These are phyloP conservation scores for Pythium coloratum DNA, from an alignment of 352 stramenopile species.

Conservation along the genomic window DNA sequence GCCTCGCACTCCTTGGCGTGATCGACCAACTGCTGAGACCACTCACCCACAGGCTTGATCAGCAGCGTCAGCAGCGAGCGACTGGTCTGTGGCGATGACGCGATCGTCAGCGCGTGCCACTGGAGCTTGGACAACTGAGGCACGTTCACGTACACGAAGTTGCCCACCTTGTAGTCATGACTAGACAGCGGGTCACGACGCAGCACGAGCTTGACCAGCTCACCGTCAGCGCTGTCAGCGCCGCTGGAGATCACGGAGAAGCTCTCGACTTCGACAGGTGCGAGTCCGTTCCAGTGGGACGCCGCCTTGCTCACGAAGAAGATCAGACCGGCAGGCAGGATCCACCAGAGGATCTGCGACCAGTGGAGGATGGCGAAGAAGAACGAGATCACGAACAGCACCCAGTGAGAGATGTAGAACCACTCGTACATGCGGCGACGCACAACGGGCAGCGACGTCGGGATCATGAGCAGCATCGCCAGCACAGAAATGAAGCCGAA, in stretches of 20 bases:
- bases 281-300: constrained; percentile 27
- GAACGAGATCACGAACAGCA: constrained; percentile 34
- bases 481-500: constrained; percentile 38
- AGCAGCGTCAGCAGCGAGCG: constrained; percentile 33
- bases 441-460: constrained; percentile 36
- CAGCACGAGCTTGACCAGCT: constrained; percentile 41
- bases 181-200: neutral
- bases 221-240: neutral
- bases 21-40: constrained; percentile 29
- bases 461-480: constrained; percentile 33
- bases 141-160: constrained; percentile 48
- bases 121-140: constrained; percentile 42
- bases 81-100: constrained; percentile 33
- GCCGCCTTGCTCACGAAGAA: constrained; percentile 36
- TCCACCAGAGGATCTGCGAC: constrained; percentile 34
- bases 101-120: constrained; percentile 52
- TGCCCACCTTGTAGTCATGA: constrained; percentile 30
- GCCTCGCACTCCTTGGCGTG: constrained; percentile 35
- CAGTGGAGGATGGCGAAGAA: constrained; percentile 48
- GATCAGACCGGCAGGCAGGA: constrained; percentile 36
- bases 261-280: constrained; percentile 29
- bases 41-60: constrained; percentile 42
- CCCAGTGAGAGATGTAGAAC: constrained; percentile 45
- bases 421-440: constrained; percentile 36
- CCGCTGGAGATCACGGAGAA: constrained; percentile 22